Evolutionary conservation across 176 grass and related monocot genomes (phyloP), one percentile per base, ranked within the genome.

Genomic region (Ensete ventricosum): DNA sequence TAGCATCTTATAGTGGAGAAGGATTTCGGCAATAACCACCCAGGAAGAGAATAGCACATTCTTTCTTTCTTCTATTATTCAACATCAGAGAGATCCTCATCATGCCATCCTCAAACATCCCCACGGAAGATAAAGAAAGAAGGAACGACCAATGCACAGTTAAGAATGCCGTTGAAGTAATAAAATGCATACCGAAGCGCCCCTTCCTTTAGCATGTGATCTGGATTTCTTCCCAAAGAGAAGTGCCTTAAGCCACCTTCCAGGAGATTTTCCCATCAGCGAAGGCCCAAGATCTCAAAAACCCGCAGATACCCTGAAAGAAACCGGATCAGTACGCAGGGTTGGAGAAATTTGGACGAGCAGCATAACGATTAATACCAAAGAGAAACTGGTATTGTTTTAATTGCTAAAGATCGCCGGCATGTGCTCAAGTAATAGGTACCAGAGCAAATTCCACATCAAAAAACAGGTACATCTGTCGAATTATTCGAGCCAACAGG

Each of bases 151-250:
- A 4, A 43, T 43, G 34, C 34, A 43, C 34, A 43, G 34, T 43
- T 43, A 43, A 43, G 34, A 43, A 43, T 43, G 34, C 34, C 34
- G 34, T 43, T 43, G 3, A 43, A 43, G 34, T 5, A 52, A 5
- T 11, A 6, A 62, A 72, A 50, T 23, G 19, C 68, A 53, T 73
- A 80, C 78, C 68, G 49, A 54, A 63, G 48, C n/a, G 73, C 73
- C 58, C 55, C 14, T 80, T 80, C 69, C 69, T 14, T 73, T 80
- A 19, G 69, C 68, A 72, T 63, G 68, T 11, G 78, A 80, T 73
- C 57, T 80, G 14, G 55, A 62, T 73, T 80, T 80, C 69, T 80
- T 80, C 20, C 78, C 69, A 64, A 64, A 80, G 23, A 80, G 78
- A 48, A 80, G 43, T 20, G 69, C 64, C 57, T 73, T 80, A 34